Percentiles rank a stretch among this genome's conserved stretches.
phyloP scores from a whole-genome alignment of 116 monocot genomes.

The Thalassia testudinum region DNA sequence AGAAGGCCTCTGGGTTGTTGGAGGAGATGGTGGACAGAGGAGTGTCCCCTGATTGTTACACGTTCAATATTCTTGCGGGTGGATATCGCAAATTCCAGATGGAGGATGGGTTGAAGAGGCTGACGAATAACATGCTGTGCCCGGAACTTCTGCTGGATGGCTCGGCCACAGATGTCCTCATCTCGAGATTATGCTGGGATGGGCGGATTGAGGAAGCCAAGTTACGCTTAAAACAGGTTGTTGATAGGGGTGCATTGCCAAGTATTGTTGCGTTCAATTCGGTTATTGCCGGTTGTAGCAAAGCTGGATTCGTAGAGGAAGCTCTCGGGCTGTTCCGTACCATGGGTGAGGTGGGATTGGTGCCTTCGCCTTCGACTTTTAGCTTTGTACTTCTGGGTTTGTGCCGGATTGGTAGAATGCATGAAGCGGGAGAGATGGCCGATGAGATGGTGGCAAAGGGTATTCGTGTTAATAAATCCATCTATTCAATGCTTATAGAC shows the following conservation, averaged over 20 bases:
- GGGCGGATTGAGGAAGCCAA: conserved; percentile 44
- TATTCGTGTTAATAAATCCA: conserved; percentile 32
- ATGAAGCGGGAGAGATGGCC: conserved; percentile 40
- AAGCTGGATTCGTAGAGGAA: conserved; percentile 45
- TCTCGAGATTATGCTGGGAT: conserved; percentile 61
- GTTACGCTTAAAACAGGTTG: conserved; percentile 17
- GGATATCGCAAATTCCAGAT: conserved; percentile 43
- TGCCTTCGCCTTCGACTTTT: conserved; percentile 55
- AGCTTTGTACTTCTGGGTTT: conserved; percentile 61
- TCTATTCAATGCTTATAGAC: conserved; percentile 60
- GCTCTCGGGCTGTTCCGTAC: conserved; percentile 38
- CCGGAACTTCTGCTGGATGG: conserved; percentile 10
- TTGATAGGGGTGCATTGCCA: conserved; percentile 17
- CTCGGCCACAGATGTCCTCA: conserved; percentile 27
- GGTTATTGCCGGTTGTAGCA: conserved; percentile 55
- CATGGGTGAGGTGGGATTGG: conserved; percentile 42
- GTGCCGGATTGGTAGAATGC: conserved; percentile 47
- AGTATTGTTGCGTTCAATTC: conserved; percentile 53
- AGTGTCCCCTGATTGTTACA: conserved; percentile 66
- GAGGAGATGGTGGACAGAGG: conserved; percentile 47
- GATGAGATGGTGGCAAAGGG: conserved; percentile 54
- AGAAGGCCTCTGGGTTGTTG: conserved; percentile 29
- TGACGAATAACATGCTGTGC: conserved; percentile 23
- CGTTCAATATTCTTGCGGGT: conserved; percentile 66
- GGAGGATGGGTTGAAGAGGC: conserved; percentile 9